phyloP scores from a whole-genome alignment of 768 basidiomycete species.

The Tephrocybe rancida region DNA sequence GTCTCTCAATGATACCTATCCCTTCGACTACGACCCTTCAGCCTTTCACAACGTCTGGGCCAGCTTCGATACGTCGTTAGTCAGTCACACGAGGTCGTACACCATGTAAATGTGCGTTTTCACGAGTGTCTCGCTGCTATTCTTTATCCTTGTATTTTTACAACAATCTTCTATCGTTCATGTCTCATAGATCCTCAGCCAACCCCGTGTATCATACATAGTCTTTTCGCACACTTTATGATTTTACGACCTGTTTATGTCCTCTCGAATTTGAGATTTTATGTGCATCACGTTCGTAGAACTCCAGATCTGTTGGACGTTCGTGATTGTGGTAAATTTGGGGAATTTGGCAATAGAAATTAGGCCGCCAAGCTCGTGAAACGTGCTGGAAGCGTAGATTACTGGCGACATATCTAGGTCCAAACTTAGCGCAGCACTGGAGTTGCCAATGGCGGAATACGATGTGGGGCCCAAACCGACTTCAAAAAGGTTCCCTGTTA shows the following conservation, averaged over 20 bases:
- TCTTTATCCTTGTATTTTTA: neutral
- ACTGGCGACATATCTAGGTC: no score
- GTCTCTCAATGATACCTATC: neutral
- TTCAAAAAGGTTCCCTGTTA: no score
- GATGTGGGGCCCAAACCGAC: no score
- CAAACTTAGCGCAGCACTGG: no score
- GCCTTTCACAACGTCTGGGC: conserved; percentile 7
- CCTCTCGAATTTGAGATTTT: no score
- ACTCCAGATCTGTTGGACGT: no score
- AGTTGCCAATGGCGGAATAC: no score
- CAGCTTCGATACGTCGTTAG: neutral
- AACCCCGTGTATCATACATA: neutral
- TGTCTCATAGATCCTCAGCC: neutral
- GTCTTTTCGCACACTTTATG: neutral
- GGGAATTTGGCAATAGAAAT: no score
- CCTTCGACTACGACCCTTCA: conserved; percentile 5
- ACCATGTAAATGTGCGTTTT: neutral
- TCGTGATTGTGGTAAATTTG: no score
- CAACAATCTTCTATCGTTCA: neutral
- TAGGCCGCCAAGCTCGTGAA: no score
- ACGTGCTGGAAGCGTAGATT: no score
- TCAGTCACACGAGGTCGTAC: conserved; percentile 1
- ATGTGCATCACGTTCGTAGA: no score
- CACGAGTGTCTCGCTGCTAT: neutral
- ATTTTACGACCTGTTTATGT: neutral